Percentiles rank a stretch among this genome's conserved stretches.
Conservation (phyloP, 176 grass and related monocot genomes). For the Cenchrus americanus region DNA sequence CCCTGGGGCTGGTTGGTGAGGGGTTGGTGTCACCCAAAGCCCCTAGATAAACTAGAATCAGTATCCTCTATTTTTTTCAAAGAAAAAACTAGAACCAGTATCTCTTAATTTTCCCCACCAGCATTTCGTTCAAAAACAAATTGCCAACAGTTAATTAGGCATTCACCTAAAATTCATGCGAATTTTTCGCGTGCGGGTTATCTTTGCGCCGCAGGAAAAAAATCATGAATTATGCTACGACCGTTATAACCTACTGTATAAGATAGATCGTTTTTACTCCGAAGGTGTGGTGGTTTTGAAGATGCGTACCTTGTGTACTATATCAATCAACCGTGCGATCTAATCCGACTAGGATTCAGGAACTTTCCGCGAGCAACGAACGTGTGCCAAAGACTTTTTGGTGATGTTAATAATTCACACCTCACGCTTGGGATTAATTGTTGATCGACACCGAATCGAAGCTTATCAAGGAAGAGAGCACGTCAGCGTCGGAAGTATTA, state of each 20-base stretch:
- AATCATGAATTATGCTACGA: no score
- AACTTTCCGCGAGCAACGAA: neutral
- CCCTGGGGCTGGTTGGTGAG: slow-evolving; percentile 17
- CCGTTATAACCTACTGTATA: no score
- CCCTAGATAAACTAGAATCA: no score
- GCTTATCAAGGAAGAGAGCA: neutral
- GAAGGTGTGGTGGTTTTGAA: neutral
- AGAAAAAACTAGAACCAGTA: no score
- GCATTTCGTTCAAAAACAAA: no score
- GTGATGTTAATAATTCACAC: neutral
- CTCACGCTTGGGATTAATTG: neutral
- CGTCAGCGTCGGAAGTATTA: neutral
- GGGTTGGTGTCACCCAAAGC: neutral
- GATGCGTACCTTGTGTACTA: neutral
- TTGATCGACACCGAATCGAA: neutral
- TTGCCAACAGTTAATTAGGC: no score
- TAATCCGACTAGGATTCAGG: neutral
- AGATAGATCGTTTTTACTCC: no score
- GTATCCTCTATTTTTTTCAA: no score
- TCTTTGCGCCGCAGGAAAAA: no score
- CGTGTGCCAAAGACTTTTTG: neutral
- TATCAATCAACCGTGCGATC: neutral
- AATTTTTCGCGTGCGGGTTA: no score
- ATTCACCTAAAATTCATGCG: no score
- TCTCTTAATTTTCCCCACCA: no score